Evolutionary conservation across 768 basidiomycete species (phyloP).

Genomic region (Brasilioporus rufonigricans): DNA sequence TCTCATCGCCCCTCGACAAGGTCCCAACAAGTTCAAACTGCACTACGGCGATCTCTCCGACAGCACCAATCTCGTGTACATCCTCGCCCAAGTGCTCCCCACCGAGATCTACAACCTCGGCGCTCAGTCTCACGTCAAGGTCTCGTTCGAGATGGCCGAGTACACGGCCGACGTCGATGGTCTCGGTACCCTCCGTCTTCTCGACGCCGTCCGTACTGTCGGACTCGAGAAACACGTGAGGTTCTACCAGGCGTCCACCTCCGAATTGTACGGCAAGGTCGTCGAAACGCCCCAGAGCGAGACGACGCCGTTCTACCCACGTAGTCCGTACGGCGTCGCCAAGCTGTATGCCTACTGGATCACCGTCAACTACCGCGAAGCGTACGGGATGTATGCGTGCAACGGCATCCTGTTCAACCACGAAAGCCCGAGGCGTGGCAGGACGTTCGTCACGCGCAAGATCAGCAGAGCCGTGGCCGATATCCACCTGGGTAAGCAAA

Average conservation of each 20-base stretch:
- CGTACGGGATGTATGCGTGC: slow-evolving; percentile 95
- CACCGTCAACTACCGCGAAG: slow-evolving; percentile 89
- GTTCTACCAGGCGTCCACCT: slow-evolving; percentile 98
- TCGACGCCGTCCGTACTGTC: slow-evolving; percentile 95
- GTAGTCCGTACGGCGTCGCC: slow-evolving; percentile 93
- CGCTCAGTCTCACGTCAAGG: slow-evolving; percentile 98
- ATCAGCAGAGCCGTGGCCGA: slow-evolving; percentile 92
- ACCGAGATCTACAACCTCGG: slow-evolving; percentile 98
- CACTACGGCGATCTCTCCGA: slow-evolving; percentile 95
- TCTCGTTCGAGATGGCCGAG: slow-evolving; percentile 99
- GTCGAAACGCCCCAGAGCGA: slow-evolving; percentile 94
- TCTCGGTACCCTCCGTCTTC: slow-evolving; percentile 89
- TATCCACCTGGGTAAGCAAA: slow-evolving; percentile 84
- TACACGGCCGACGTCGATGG: slow-evolving; percentile 98
- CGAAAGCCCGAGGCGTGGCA: slow-evolving; percentile 90
- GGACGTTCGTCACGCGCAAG: slow-evolving; percentile 96
- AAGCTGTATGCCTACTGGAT: slow-evolving; percentile 94
- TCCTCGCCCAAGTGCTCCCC: slow-evolving; percentile 92
- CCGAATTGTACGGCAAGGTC: slow-evolving; percentile 96
- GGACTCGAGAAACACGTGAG: slow-evolving; percentile 90
- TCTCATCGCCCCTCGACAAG: slow-evolving; percentile 33
- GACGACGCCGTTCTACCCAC: slow-evolving; percentile 98
- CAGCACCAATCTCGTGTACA: slow-evolving; percentile 95
- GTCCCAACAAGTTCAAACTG: slow-evolving; percentile 73
- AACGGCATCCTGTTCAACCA: slow-evolving; percentile 99